These are phyloP conservation scores for Exidia glandulosa DNA, from an alignment of 768 basidiomycete genomes.

Conservation along the genomic window DNA sequence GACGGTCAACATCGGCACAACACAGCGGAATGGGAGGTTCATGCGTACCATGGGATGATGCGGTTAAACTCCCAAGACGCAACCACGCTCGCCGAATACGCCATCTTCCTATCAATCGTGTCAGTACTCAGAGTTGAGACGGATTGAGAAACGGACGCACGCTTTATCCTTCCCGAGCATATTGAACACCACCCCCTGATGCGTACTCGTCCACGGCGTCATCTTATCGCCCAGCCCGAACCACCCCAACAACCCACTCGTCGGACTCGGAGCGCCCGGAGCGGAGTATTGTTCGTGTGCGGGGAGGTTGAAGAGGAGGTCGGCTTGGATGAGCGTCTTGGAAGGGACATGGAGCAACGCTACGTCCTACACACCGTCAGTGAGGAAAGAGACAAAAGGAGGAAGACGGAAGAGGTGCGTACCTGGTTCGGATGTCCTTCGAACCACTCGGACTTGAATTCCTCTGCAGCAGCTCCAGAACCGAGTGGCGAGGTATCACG, in stretches of 20 bases:
- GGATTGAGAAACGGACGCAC: conserved; percentile 17
- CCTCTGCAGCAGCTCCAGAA: not conserved
- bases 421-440: not conserved
- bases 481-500: not conserved
- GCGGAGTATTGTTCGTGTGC: conserved; percentile 47
- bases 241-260: not conserved
- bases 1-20: conserved; percentile 16
- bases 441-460: not conserved
- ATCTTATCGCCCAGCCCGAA: not conserved
- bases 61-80: conserved; percentile 62
- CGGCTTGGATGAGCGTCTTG: conserved; percentile 67
- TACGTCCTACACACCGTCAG: conserved; percentile 65
- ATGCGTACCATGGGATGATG: conserved; percentile 65
- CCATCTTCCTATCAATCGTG: not conserved
- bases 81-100: conserved; percentile 22
- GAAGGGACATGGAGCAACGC: conserved; percentile 68
- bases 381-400: conserved; percentile 37
- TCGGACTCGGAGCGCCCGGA: not conserved
- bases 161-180: conserved; percentile 17
- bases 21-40: not conserved
- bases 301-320: conserved; percentile 76
- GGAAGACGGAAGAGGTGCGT: not conserved
- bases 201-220: conserved; percentile 17
- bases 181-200: not conserved
- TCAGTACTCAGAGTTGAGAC: not conserved